Evolutionary conservation across 345 rosid species (phyloP).

Genomic region (Eucalyptus curtisii): DNA sequence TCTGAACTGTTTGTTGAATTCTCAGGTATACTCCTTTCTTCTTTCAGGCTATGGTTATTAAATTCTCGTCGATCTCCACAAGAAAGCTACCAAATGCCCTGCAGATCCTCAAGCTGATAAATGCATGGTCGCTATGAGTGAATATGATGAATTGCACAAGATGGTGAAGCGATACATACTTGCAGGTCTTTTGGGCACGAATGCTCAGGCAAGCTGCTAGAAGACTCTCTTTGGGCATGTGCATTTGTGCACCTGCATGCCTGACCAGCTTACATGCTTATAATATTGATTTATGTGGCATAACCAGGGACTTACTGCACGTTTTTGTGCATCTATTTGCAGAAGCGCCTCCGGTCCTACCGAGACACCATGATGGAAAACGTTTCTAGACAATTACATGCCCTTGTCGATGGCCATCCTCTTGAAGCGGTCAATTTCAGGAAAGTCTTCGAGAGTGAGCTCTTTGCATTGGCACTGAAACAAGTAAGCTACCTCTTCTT

Average conservation of each 20-base stretch:
- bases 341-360: constrained; percentile 27
- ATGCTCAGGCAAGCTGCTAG: constrained; percentile 51
- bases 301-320: too few relatives aligned
- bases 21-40: not conserved
- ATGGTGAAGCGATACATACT: constrained; percentile 39
- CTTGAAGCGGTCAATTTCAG: too few relatives aligned
- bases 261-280: not conserved
- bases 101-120: constrained; percentile 47
- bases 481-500: too few relatives aligned
- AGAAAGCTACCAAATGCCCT: constrained; percentile 65
- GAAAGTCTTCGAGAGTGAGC: too few relatives aligned
- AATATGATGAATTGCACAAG: constrained; percentile 71
- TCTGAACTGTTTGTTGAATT: not conserved
- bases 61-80: constrained; percentile 67
- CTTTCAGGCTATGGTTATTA: constrained; percentile 68
- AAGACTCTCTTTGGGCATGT: too few relatives aligned
- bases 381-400: too few relatives aligned
- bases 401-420: too few relatives aligned
- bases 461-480: too few relatives aligned
- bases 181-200: constrained; percentile 41
- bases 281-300: too few relatives aligned
- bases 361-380: too few relatives aligned
- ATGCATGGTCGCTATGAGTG: constrained; percentile 82
- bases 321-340: not conserved
- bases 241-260: too few relatives aligned